These are phyloP conservation scores for Salix brachista DNA, from an alignment of 345 rosid genomes.

Conservation along the genomic window DNA sequence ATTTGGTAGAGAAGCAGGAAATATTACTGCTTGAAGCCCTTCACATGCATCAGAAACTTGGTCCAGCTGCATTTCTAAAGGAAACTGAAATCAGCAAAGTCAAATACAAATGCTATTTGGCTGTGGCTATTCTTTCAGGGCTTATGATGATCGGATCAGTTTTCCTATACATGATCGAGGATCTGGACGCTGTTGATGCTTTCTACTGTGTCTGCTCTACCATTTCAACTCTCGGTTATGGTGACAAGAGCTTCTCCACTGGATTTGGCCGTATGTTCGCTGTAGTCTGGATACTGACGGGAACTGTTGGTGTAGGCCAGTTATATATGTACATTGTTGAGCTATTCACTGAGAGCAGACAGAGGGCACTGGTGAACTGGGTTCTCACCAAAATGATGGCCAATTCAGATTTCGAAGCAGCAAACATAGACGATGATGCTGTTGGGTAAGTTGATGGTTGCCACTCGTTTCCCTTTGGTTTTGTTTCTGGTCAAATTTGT, in stretches of 20 bases:
- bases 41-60: conserved; percentile 35
- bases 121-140: conserved; percentile 33
- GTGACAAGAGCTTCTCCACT: conserved; percentile 70
- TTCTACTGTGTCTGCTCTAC: conserved; percentile 87
- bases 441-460: conserved; percentile 52
- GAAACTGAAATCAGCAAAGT: conserved; percentile 49
- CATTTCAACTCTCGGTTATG: conserved; percentile 77
- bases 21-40: conserved; percentile 58
- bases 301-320: conserved; percentile 66
- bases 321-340: conserved; percentile 62
- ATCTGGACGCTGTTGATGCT: conserved; percentile 43
- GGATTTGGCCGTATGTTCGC: conserved; percentile 61
- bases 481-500: background rate
- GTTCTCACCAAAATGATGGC: conserved; percentile 65
- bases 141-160: conserved; percentile 45
- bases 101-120: conserved; percentile 52
- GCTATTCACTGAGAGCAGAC: conserved; percentile 57
- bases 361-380: conserved; percentile 59
- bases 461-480: background rate
- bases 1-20: conserved; percentile 86
- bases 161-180: conserved; percentile 46
- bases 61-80: conserved; percentile 43
- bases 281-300: conserved; percentile 59
- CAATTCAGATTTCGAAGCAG: conserved; percentile 65
- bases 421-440: conserved; percentile 68